A percentile compares a stretch with the other conserved stretches of the same genome.
These are phyloP conservation scores for Fraxinus excelsior DNA, from an alignment of 257 asterid species.

Conservation along the genomic window DNA sequence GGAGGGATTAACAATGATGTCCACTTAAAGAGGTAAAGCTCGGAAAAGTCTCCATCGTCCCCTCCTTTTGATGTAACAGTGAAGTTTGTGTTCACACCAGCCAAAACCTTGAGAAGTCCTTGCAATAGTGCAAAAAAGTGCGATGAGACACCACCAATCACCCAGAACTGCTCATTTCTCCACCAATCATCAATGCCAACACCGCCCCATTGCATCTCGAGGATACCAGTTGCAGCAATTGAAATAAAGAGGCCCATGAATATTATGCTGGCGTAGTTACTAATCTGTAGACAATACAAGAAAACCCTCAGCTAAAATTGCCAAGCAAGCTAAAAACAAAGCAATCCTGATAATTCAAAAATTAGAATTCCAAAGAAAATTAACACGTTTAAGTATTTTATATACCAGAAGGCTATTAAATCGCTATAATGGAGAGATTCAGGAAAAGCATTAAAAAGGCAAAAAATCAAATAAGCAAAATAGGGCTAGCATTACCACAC, in stretches of 20 bases:
- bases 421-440: not conserved
- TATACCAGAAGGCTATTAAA: too few relatives aligned
- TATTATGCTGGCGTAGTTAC: slow-evolving; percentile 85
- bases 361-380: too few relatives aligned
- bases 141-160: slow-evolving; percentile 85
- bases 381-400: too few relatives aligned
- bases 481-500: not conserved
- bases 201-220: slow-evolving; percentile 96
- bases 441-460: not conserved
- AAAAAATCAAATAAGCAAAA: not conserved
- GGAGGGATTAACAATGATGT: slow-evolving; percentile 91
- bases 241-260: slow-evolving; percentile 81
- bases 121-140: slow-evolving; percentile 91
- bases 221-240: slow-evolving; percentile 76
- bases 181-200: slow-evolving; percentile 86
- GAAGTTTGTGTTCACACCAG: slow-evolving; percentile 89
- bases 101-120: slow-evolving; percentile 91
- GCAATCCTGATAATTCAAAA: not conserved
- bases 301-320: not conserved
- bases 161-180: slow-evolving; percentile 99
- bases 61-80: slow-evolving; percentile 97
- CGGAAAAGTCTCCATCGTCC: slow-evolving; percentile 86
- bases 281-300: slow-evolving; percentile 53
- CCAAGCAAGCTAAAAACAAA: slow-evolving; percentile 13
- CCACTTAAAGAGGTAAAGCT: slow-evolving; percentile 93